These are phyloP conservation scores for Clonostachys chloroleuca DNA, from an alignment of 2,329 filamentous ascomycete genomes.

Conservation along the genomic window DNA sequence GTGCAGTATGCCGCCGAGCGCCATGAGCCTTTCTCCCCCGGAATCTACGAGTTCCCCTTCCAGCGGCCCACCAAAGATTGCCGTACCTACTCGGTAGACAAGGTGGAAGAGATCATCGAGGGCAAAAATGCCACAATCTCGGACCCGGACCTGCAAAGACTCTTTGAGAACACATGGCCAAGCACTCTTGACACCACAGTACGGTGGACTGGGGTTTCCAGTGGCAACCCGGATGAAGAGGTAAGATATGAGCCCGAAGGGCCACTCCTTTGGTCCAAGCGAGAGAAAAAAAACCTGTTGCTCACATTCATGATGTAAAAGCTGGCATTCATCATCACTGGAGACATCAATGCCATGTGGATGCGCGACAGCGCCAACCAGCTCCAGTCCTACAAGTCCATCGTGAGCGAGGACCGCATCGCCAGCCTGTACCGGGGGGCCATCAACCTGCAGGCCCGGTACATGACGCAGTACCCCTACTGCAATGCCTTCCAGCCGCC, in stretches of 20 bases:
- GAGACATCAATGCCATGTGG: slow-evolving; percentile 93
- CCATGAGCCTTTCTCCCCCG: slow-evolving; percentile 72
- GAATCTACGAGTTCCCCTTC: slow-evolving; percentile 71
- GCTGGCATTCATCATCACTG: slow-evolving; percentile 78
- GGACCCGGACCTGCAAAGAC: slow-evolving; percentile 69
- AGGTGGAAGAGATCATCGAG: slow-evolving; percentile 72
- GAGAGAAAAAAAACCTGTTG: background rate
- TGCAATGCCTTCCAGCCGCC: slow-evolving; percentile 96
- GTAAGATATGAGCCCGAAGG: slow-evolving; percentile 8
- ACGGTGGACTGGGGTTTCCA: slow-evolving; percentile 59
- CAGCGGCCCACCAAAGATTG: slow-evolving; percentile 74
- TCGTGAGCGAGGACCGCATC: slow-evolving; percentile 44
- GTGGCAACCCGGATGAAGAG: slow-evolving; percentile 56
- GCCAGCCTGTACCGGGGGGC: slow-evolving; percentile 68
- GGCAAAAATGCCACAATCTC: slow-evolving; percentile 65
- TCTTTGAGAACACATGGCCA: slow-evolving; percentile 70
- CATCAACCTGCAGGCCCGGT: slow-evolving; percentile 73
- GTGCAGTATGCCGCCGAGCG: slow-evolving; percentile 22
- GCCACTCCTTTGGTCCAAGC: no score
- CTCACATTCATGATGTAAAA: slow-evolving; percentile 14
- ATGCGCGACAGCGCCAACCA: slow-evolving; percentile 83
- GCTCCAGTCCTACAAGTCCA: slow-evolving; percentile 66
- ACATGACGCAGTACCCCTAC: slow-evolving; percentile 67
- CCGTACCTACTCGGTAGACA: slow-evolving; percentile 73
- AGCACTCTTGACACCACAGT: slow-evolving; percentile 74